Evolutionary conservation across 2,329 filamentous ascomycete species (phyloP).

Genomic region (Xenoacremonium recifei): DNA sequence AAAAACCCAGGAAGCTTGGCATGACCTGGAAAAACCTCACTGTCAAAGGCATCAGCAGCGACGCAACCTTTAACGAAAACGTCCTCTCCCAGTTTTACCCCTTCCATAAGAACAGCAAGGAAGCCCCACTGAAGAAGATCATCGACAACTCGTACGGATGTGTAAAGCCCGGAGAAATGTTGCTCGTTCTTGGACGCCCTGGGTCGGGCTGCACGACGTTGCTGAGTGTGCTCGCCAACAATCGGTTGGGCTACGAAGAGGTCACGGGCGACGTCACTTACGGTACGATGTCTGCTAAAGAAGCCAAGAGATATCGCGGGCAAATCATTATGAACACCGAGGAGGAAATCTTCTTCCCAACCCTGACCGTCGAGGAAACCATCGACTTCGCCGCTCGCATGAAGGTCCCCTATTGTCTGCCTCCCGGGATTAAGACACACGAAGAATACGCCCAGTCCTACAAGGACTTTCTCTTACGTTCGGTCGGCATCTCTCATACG

Average conservation of each 20-base stretch:
- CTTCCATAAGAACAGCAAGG: slow-evolving; percentile 50
- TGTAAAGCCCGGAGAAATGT: slow-evolving; percentile 71
- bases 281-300: slow-evolving; percentile 49
- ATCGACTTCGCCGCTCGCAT: slow-evolving; percentile 66
- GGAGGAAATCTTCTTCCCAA: slow-evolving; percentile 64
- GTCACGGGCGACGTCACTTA: slow-evolving; percentile 60
- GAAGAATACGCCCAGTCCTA: slow-evolving; percentile 46
- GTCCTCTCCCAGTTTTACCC: slow-evolving; percentile 59
- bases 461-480: slow-evolving; percentile 55
- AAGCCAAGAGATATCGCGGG: slow-evolving; percentile 48
- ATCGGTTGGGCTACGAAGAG: slow-evolving; percentile 55
- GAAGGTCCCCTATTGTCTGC: slow-evolving; percentile 52
- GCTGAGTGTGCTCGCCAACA: slow-evolving; percentile 67
- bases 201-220: slow-evolving; percentile 70
- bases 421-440: slow-evolving; percentile 37
- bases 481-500: slow-evolving; percentile 59
- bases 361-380: slow-evolving; percentile 69
- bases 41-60: slow-evolving; percentile 60
- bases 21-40: slow-evolving; percentile 64
- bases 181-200: slow-evolving; percentile 66
- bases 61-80: slow-evolving; percentile 65
- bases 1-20: slow-evolving; percentile 53
- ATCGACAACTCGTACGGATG: slow-evolving; percentile 65
- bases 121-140: slow-evolving; percentile 64
- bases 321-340: slow-evolving; percentile 71